Conservation (phyloP, 169 alveolate species). For the Perkinsus chesapeaki region DNA sequence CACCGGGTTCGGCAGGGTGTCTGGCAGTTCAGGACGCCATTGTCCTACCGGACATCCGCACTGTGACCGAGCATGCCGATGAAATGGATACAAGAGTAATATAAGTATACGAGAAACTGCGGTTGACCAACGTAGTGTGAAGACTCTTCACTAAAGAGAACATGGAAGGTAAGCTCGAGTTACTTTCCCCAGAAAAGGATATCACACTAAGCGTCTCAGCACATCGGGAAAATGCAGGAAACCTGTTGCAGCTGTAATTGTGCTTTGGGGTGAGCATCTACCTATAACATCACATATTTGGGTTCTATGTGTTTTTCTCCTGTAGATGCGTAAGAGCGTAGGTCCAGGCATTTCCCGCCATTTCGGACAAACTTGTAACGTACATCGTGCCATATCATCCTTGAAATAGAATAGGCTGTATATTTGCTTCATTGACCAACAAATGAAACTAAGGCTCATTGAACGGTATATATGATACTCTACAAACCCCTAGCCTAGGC, state of each 20-base stretch:
- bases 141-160: too few relatives aligned
- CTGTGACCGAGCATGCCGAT: too few relatives aligned
- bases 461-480: not conserved
- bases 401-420: too few relatives aligned
- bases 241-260: not conserved
- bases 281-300: not conserved
- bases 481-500: not conserved
- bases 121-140: too few relatives aligned
- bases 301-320: not conserved
- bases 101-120: not conserved
- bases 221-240: not conserved
- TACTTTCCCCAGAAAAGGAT: too few relatives aligned
- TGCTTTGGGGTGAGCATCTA: not conserved
- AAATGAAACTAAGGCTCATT: not conserved
- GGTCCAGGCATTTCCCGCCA: not conserved
- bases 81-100: not conserved
- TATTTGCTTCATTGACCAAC: not conserved
- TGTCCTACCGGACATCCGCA: too few relatives aligned
- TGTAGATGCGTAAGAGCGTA: not conserved
- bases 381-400: too few relatives aligned
- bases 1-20: too few relatives aligned
- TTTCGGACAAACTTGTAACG: not conserved
- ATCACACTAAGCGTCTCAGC: not conserved
- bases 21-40: too few relatives aligned
- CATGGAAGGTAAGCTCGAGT: too few relatives aligned